Evolutionary conservation across 2,329 filamentous ascomycete genomes (phyloP).

Genomic region (Aspergillus sp.): DNA sequence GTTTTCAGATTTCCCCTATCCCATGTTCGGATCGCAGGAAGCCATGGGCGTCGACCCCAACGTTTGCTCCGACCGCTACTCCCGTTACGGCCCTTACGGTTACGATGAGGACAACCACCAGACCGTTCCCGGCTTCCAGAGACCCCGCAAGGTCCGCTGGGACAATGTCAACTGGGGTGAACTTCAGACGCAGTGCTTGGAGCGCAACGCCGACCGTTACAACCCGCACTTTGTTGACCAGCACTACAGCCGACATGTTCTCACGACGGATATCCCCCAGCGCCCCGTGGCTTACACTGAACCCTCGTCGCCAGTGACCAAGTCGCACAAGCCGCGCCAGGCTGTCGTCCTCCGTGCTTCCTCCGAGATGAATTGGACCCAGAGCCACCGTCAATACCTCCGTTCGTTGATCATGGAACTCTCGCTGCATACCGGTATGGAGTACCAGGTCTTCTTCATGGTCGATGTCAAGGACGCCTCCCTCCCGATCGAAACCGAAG

Average conservation of each 20-base stretch:
- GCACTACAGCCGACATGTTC: neutral
- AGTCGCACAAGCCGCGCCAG: conserved; percentile 44
- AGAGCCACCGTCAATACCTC: conserved; percentile 76
- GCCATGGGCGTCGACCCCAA: conserved; percentile 58
- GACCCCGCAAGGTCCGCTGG: conserved; percentile 44
- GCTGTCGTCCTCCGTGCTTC: conserved; percentile 79
- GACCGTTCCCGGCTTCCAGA: conserved; percentile 17
- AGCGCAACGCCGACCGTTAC: conserved; percentile 63
- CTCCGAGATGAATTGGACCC: conserved; percentile 72
- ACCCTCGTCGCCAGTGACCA: too few relatives aligned
- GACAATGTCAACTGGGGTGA: conserved; percentile 64
- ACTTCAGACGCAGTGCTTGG: conserved; percentile 62
- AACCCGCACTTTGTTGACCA: conserved; percentile 22
- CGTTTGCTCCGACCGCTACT: conserved; percentile 64
- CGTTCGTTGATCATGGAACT: conserved; percentile 80
- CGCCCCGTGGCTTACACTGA: too few relatives aligned
- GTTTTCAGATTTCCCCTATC: conserved; percentile 49
- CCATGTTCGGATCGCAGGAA: conserved; percentile 60
- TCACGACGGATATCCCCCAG: too few relatives aligned
- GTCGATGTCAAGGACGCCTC: conserved; percentile 73
- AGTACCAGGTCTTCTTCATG: conserved; percentile 72
- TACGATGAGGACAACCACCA: conserved; percentile 24
- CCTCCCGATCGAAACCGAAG: conserved; percentile 68
- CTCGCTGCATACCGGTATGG: conserved; percentile 66
- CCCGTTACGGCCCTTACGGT: conserved; percentile 59